A percentile compares a stretch with the other conserved stretches of the same genome.
phyloP scores from a whole-genome alignment of 225 moss, liverwort and hornwort species.

The Climacium dendroides region DNA sequence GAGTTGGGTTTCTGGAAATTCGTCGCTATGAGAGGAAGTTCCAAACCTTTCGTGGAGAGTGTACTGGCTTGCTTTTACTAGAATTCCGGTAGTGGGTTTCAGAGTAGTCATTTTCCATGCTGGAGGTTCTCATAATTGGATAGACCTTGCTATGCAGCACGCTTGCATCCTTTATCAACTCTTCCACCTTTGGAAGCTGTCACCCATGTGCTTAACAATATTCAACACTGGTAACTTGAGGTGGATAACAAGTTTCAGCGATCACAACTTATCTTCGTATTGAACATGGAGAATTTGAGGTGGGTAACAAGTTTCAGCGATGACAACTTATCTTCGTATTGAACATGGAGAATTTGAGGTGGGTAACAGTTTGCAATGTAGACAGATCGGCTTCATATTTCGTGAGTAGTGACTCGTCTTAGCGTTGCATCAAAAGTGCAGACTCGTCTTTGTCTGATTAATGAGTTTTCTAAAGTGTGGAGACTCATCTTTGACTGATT shows the following conservation, averaged over 20 bases:
- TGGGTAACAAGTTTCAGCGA: too few relatives aligned
- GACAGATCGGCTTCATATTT: background rate
- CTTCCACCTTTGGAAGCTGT: background rate
- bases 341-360: background rate
- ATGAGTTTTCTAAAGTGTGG: background rate
- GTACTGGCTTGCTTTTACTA: background rate
- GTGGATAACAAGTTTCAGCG: background rate
- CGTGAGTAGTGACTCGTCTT: background rate
- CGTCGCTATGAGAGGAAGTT: background rate
- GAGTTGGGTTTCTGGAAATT: background rate
- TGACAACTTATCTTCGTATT: background rate
- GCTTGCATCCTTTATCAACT: background rate
- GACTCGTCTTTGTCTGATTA: background rate
- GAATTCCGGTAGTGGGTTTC: background rate
- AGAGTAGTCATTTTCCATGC: background rate
- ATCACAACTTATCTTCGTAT: background rate
- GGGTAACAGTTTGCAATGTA: background rate
- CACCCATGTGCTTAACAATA: background rate
- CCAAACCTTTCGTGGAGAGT: background rate
- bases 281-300: background rate
- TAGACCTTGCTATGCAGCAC: background rate
- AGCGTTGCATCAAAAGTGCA: background rate
- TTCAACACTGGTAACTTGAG: background rate
- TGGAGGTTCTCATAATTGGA: background rate
- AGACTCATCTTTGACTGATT: background rate